Evolutionary conservation across 2,329 filamentous ascomycete species (phyloP).

Genomic region (Rhytidhysteron rufulum): DNA sequence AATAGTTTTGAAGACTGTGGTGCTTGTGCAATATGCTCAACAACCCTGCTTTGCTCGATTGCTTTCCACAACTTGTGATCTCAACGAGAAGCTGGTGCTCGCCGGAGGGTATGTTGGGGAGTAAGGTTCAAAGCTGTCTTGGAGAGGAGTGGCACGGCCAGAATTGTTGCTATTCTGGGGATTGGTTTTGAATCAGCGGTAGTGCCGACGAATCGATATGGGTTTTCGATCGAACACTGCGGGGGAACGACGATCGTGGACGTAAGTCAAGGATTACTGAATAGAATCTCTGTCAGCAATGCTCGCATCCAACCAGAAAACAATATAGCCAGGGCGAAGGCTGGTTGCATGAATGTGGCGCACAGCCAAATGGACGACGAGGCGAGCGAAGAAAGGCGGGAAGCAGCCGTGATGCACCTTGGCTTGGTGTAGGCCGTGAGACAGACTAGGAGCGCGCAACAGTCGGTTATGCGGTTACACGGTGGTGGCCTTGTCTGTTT

Average conservation of each 20-base stretch:
- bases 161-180: conserved; percentile 16
- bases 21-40: conserved; percentile 14
- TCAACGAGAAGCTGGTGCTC: too few relatives aligned
- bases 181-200: conserved; percentile 11
- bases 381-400: conserved; percentile 30
- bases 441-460: conserved; percentile 29
- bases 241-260: conserved; percentile 26
- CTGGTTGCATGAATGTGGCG: conserved; percentile 34
- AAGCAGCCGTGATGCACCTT: conserved; percentile 27
- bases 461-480: conserved; percentile 23
- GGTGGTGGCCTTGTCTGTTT: conserved; percentile 17
- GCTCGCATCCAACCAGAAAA: conserved; percentile 12
- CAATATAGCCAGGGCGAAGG: conserved; percentile 23
- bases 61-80: too few relatives aligned
- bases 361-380: conserved; percentile 22
- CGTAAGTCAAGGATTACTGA: conserved; percentile 17
- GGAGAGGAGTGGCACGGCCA: conserved; percentile 13
- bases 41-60: too few relatives aligned
- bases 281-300: conserved; percentile 25
- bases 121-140: too few relatives aligned
- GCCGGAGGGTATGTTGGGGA: conserved; percentile 14
- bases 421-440: conserved; percentile 26
- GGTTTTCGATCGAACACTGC: too few relatives aligned
- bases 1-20: conserved; percentile 12
- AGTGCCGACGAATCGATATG: conserved; percentile 2